Evolutionary conservation across 169 alveolate species (phyloP).

Genomic region (Neospora caninum): DNA sequence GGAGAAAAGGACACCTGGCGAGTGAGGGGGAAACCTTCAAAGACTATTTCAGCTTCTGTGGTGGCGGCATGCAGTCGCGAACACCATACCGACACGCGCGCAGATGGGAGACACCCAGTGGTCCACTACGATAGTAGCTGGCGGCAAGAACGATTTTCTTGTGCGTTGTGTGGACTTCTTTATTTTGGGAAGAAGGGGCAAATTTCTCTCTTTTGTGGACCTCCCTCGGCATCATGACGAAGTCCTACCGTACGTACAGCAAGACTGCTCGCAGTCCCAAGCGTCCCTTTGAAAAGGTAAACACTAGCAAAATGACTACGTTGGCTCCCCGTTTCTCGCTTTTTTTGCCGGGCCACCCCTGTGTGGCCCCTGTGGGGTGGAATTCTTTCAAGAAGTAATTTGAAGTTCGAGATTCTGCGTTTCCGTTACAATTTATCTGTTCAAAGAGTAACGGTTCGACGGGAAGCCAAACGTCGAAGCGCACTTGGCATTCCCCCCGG

Average conservation of each 20-base stretch:
- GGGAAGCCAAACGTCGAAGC: background rate
- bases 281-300: constrained; percentile 83
- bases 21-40: background rate
- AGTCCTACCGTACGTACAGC: constrained; percentile 76
- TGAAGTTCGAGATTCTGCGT: background rate
- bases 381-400: background rate
- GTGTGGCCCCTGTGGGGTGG: background rate
- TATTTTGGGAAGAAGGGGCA: background rate
- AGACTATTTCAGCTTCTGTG: background rate
- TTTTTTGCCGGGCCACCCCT: background rate
- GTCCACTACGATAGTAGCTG: background rate
- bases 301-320: background rate
- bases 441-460: background rate
- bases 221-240: constrained; percentile 66
- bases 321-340: background rate
- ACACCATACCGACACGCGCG: background rate
- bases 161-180: constrained; percentile 1
- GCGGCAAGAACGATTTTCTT: background rate
- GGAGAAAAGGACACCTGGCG: background rate
- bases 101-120: background rate
- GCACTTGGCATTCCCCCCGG: background rate
- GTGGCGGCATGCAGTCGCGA: background rate
- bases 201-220: background rate
- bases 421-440: background rate
- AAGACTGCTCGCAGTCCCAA: constrained; percentile 80